Evolutionary conservation across 2,329 filamentous ascomycete genomes (phyloP).

Genomic region (Neopestalotiopsis sp.): DNA sequence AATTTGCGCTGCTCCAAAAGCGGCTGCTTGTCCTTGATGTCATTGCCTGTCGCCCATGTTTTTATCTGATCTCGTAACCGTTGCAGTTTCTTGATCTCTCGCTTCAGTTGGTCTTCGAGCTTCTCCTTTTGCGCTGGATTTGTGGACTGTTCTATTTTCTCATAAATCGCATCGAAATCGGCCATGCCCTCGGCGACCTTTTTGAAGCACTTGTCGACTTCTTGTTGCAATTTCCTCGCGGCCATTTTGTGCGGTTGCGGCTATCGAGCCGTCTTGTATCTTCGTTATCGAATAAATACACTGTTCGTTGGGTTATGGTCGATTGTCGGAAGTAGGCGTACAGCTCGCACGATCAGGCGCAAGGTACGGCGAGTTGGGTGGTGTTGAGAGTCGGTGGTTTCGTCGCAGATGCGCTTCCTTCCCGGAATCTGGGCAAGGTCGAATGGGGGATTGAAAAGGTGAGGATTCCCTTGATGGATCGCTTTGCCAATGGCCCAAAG

Average conservation of each 20-base stretch:
- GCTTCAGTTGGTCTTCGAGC: conserved; percentile 95
- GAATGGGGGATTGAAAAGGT: neutral
- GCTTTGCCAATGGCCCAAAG: neutral
- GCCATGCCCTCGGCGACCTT: conserved; percentile 92
- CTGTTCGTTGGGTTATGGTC: neutral
- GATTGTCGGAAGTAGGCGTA: neutral
- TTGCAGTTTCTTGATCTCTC: conserved; percentile 99
- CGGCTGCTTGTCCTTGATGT: conserved; percentile 99
- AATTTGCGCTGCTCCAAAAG: conserved; percentile 91
- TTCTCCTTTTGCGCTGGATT: conserved; percentile 98
- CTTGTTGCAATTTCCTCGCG: conserved; percentile 93
- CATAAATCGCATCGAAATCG: conserved; percentile 93
- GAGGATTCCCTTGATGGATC: neutral
- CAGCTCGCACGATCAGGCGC: neutral
- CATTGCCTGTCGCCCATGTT: conserved; percentile 97
- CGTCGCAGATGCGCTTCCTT: neutral
- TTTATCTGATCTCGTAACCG: conserved; percentile 98
- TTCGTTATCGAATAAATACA: neutral
- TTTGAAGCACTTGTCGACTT: conserved; percentile 99
- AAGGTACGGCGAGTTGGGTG: neutral
- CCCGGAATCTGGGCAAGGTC: neutral
- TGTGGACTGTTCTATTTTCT: conserved; percentile 92
- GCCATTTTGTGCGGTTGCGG: conserved; percentile 69
- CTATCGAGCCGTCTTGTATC: neutral
- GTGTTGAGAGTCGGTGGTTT: neutral